Conservation (phyloP, 2,329 filamentous ascomycete species). For the Trichothecium roseum region DNA sequence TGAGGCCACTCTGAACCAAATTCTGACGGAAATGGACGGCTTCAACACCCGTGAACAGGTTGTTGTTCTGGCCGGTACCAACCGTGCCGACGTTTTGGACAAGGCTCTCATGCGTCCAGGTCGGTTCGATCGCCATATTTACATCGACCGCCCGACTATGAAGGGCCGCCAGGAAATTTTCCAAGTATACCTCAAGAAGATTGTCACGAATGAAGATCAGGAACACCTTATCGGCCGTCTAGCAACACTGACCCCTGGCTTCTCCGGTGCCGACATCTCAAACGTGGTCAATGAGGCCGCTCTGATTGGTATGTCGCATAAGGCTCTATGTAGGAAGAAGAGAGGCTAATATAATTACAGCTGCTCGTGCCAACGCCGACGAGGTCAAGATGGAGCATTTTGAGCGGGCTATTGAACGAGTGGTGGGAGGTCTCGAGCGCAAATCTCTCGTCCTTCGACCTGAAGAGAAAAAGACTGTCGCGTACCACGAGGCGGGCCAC, state of each 20-base stretch:
- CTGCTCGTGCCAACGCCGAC: constrained; percentile 71
- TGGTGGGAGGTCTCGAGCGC: constrained; percentile 93
- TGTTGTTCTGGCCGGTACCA: constrained; percentile 92
- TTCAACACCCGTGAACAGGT: constrained; percentile 97
- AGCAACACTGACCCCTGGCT: constrained; percentile 86
- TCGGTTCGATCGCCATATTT: constrained; percentile 93
- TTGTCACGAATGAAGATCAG: constrained; percentile 83
- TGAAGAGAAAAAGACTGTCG: constrained; percentile 89
- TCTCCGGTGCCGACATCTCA: constrained; percentile 95
- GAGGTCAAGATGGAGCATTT: constrained; percentile 85
- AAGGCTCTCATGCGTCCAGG: constrained; percentile 94
- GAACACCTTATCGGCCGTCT: constrained; percentile 82
- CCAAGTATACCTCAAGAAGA: constrained; percentile 85
- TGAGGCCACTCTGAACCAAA: constrained; percentile 95
- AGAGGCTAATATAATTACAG: constrained; percentile 29
- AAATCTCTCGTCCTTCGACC: constrained; percentile 91
- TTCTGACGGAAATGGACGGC: constrained; percentile 97
- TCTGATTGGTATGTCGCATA: constrained; percentile 63
- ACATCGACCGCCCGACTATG: constrained; percentile 93
- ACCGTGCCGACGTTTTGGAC: constrained; percentile 88
- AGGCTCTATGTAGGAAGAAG: too few relatives aligned
- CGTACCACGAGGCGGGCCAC: constrained; percentile 96
- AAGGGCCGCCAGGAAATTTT: constrained; percentile 95
- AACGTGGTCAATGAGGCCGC: constrained; percentile 98
- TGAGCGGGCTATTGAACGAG: constrained; percentile 94